Conservation (phyloP, 495 filamentous ascomycete genomes). For the Aspergillus taichungensis region DNA sequence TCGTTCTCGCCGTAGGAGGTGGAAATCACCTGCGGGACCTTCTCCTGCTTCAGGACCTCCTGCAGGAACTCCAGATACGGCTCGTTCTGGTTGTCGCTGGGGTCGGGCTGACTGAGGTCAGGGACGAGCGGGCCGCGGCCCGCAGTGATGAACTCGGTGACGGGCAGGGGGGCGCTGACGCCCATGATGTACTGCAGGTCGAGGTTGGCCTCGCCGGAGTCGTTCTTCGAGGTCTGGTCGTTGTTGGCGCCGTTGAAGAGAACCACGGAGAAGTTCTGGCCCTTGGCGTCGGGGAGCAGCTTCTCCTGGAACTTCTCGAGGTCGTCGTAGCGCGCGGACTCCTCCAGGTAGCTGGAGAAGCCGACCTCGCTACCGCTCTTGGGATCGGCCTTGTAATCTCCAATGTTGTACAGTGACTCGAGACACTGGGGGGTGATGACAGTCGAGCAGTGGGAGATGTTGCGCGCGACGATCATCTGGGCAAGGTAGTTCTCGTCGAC, state of each 20-base stretch:
- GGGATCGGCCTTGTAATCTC: constrained; percentile 36
- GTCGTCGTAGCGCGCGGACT: constrained; percentile 55
- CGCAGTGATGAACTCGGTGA: constrained; percentile 60
- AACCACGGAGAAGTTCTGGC: constrained; percentile 56
- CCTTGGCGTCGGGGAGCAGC: constrained; percentile 43
- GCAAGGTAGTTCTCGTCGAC: constrained; percentile 14
- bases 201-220: constrained; percentile 63
- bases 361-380: constrained; percentile 43
- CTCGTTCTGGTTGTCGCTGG: constrained; percentile 55
- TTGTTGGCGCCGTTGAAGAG: constrained; percentile 49
- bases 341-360: constrained; percentile 60
- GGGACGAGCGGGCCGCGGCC: constrained; percentile 55
- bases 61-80: constrained; percentile 67
- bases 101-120: constrained; percentile 48
- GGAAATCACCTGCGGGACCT: constrained; percentile 66
- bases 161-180: constrained; percentile 47
- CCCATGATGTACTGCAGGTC: constrained; percentile 64
- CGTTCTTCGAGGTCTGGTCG: constrained; percentile 36
- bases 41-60: constrained; percentile 43
- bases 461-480: constrained; percentile 10
- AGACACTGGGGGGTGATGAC: constrained; percentile 54
- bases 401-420: constrained; percentile 50
- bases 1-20: constrained; percentile 81
- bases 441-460: constrained; percentile 25
- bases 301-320: constrained; percentile 45